These are phyloP conservation scores for Coemansia sp. DNA, from an alignment of 192 early-diverging fungal genomes.

Conservation along the genomic window DNA sequence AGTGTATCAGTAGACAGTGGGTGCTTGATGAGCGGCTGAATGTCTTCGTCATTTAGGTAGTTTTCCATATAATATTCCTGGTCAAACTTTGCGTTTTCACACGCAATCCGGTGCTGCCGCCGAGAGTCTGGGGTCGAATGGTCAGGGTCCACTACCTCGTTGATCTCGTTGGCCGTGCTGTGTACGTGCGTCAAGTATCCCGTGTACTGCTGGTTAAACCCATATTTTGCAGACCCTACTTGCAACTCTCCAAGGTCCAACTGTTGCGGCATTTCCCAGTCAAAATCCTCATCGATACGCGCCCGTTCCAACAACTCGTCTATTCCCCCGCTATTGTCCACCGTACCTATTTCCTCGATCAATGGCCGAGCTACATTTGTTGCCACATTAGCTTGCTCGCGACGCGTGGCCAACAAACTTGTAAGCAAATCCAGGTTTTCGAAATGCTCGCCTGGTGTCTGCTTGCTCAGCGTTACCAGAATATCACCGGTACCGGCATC, in stretches of 20 bases:
- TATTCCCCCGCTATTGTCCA: slow-evolving; percentile 2
- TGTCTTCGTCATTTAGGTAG: slow-evolving; percentile 84
- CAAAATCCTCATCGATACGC: slow-evolving; percentile 59
- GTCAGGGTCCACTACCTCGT: slow-evolving; percentile 63
- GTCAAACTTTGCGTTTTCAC: slow-evolving; percentile 87
- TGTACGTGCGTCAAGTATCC: slow-evolving; percentile 74
- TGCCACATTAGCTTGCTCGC: slow-evolving; percentile 39
- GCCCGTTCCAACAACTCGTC: slow-evolving; percentile 12
- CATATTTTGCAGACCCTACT: slow-evolving; percentile 58
- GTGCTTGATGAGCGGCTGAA: slow-evolving; percentile 70
- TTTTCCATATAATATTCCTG: slow-evolving; percentile 91
- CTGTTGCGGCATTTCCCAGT: slow-evolving; percentile 87
- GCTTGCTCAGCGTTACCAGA: slow-evolving; percentile 75
- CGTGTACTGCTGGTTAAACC: slow-evolving; percentile 86
- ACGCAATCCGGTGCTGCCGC: slow-evolving; percentile 59
- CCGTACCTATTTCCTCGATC: slow-evolving; percentile 34
- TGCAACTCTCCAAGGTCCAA: slow-evolving; percentile 16
- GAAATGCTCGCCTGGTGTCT: slow-evolving; percentile 76
- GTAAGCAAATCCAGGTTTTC: slow-evolving; percentile 86
- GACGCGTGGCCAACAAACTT: slow-evolving; percentile 69
- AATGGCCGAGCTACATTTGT: slow-evolving; percentile 13
- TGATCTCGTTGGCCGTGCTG: slow-evolving; percentile 71
- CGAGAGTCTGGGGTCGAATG: slow-evolving; percentile 44
- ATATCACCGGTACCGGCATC: slow-evolving; percentile 79
- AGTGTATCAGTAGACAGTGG: slow-evolving; percentile 50